A percentile compares a stretch with the other conserved stretches of the same genome.
These are phyloP conservation scores for Sporothrix brunneoviolacea DNA, from an alignment of 2,329 filamentous ascomycete species.

Conservation along the genomic window DNA sequence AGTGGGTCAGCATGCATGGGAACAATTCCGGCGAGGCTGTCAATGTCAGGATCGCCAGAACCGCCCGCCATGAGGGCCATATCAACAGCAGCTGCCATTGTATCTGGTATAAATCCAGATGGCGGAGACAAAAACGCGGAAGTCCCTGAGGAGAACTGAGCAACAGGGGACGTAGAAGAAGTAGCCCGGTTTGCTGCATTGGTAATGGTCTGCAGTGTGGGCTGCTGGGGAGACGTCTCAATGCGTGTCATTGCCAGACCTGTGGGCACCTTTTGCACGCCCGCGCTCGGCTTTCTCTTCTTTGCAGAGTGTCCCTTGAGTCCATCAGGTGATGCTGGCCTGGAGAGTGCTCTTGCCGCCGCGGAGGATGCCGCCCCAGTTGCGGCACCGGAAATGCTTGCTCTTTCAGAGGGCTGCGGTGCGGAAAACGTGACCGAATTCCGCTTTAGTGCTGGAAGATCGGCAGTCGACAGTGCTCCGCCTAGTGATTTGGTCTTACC, in stretches of 20 bases:
- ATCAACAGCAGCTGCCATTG: conserved; percentile 18
- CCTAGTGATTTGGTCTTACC: conserved; percentile 39
- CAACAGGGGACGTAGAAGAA: conserved; percentile 35
- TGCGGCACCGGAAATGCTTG: neutral
- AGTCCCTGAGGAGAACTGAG: conserved; percentile 47
- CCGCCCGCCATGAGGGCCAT: conserved; percentile 19
- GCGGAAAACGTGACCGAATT: conserved; percentile 32
- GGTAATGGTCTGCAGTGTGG: conserved; percentile 27
- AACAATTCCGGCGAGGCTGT: conserved; percentile 18
- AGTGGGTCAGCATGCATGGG: conserved; percentile 13
- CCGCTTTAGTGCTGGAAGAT: conserved; percentile 54
- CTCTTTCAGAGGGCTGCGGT: neutral
- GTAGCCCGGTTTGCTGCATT: conserved; percentile 22
- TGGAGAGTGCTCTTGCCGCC: conserved; percentile 56
- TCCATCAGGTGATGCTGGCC: conserved; percentile 64
- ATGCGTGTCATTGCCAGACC: conserved; percentile 76
- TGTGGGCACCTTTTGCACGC: conserved; percentile 61
- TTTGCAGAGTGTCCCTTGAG: conserved; percentile 63
- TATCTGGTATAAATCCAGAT: conserved; percentile 20
- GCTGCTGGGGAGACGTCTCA: conserved; percentile 48
- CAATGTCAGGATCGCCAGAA: conserved; percentile 18
- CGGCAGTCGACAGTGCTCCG: conserved; percentile 55
- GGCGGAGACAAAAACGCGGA: conserved; percentile 34
- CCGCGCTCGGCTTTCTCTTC: conserved; percentile 69
- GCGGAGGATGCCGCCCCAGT: conserved; percentile 16